These are phyloP conservation scores for Penicillium sp. DNA, from an alignment of 2,329 filamentous ascomycete genomes.

Conservation along the genomic window DNA sequence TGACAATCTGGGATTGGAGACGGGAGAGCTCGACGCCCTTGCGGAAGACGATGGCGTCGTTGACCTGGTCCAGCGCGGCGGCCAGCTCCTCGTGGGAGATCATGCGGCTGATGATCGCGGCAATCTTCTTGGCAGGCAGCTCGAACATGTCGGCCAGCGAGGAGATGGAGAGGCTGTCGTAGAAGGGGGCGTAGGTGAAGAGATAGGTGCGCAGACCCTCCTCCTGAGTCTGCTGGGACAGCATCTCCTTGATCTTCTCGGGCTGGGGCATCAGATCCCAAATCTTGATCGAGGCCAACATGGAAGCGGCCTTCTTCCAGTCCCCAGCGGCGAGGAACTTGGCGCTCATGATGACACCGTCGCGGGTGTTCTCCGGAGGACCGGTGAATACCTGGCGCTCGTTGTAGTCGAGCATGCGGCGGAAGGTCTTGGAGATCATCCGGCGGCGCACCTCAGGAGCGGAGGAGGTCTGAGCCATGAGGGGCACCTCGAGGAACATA, in stretches of 20 bases:
- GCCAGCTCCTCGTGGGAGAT: constrained; percentile 98
- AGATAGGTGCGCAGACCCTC: constrained; percentile 97
- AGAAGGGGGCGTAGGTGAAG: constrained; percentile 98
- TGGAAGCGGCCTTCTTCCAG: constrained; percentile 93
- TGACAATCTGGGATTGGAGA: constrained; percentile 90
- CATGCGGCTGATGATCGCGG: constrained; percentile 98
- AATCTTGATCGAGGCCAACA: constrained; percentile 98
- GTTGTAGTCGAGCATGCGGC: constrained; percentile 98
- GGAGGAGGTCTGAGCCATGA: constrained; percentile 93
- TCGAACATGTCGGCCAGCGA: constrained; percentile 95
- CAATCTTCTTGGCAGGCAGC: constrained; percentile 82
- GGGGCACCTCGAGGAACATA: constrained; percentile 97
- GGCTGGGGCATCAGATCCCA: constrained; percentile 96
- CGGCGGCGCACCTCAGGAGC: constrained; percentile 96
- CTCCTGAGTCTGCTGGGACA: constrained; percentile 96
- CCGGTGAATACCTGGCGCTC: constrained; percentile 99
- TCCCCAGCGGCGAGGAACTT: constrained; percentile 95
- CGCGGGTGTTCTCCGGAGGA: constrained; percentile 95
- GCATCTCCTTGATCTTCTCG: constrained; percentile 93
- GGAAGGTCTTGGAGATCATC: constrained; percentile 98
- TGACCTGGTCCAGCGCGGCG: constrained; percentile 95
- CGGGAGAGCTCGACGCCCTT: constrained; percentile 98
- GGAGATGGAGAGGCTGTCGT: constrained; percentile 86
- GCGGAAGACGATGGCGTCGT: constrained; percentile 95
- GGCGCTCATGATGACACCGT: constrained; percentile 98